These are phyloP conservation scores for Boletus pseudopeckii DNA, from an alignment of 768 basidiomycete species.

Conservation along the genomic window DNA sequence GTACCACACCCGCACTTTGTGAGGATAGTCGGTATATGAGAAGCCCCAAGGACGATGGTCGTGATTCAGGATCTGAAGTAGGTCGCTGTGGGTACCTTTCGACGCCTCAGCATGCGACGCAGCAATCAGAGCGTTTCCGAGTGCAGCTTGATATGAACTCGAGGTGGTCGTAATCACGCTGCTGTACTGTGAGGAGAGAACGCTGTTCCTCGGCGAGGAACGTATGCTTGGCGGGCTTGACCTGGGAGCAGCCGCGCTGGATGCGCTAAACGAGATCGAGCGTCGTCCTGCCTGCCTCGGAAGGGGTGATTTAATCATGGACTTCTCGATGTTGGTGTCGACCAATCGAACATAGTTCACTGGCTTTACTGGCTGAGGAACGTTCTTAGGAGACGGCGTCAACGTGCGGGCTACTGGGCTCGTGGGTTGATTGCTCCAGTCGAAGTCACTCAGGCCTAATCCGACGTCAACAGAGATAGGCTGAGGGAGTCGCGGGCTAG, in stretches of 20 bases:
- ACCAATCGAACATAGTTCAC: constrained; percentile 17
- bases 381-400: constrained; percentile 19
- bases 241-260: constrained; percentile 27
- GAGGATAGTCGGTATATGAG: constrained; percentile 75
- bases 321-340: constrained; percentile 34
- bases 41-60: constrained; percentile 89
- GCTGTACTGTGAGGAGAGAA: constrained; percentile 29
- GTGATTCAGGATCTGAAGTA: constrained; percentile 89
- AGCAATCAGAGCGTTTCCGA: constrained; percentile 89
- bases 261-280: constrained; percentile 61
- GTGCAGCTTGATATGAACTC: constrained; percentile 50
- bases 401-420: constrained; percentile 11
- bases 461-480: constrained; percentile 53
- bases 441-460: constrained; percentile 52
- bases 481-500: constrained; percentile 54
- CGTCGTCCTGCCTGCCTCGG: constrained; percentile 57
- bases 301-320: constrained; percentile 33
- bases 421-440: constrained; percentile 42
- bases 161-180: constrained; percentile 26
- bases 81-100: constrained; percentile 85
- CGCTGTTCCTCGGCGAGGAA: constrained; percentile 50
- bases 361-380: constrained; percentile 17
- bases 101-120: constrained; percentile 95
- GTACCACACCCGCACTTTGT: constrained; percentile 83
- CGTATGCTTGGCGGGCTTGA: constrained; percentile 49